Base-by-base conservation (phyloP, 1,284 basidiomycete genomes). In the Melampsora americana region DNA sequence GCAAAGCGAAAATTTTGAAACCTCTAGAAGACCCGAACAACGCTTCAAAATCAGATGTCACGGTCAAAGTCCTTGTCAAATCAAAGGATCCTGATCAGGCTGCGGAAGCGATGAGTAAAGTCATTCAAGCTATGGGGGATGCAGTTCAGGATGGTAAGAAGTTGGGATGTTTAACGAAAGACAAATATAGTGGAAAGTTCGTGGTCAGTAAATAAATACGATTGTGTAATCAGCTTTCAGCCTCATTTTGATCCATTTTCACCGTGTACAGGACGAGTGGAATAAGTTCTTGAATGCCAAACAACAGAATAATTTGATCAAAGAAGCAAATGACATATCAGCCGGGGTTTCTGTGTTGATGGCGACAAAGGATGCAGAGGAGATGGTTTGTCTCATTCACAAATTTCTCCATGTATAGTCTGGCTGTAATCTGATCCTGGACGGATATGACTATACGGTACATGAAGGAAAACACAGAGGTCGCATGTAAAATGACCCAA, bases 361-460 rank as follows among this genome's bases (percentile, higher is more conserved):
- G 85, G 89, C 91, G 0, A 87, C 90, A 35, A 98, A 97, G 83
- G 95, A 98, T 80, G 88, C 89, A 20, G 92, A 96, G 44, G 95
- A 98, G 82, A 81, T 23, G 26, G 71, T 74, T 39, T 44, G 46
- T 68, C 44, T 42, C 26, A 35, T 28, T 35, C 23, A 16, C 11
- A 66, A 18, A 18, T 28, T 30, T 28, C 18, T 26, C 65, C 14
- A n/a, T 53, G 4, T 44, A 20, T 28, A 7, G 18, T 32, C 48
- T 60, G 48, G 32, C 71, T 56, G 35, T 56, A 50, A 42, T 50
- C 46, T 66, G 16, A 61, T 35, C 35, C 35, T 35, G 35, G 35
- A 35, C 9, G 35, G 35, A 9, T 9, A 35, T 35, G 9, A 4
- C 35, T 35, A 35, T 35, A 4, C 9, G 20, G 39, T 66, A 18